Evolutionary conservation across 768 basidiomycete species (phyloP).

Genomic region (Trametes gibbosa): DNA sequence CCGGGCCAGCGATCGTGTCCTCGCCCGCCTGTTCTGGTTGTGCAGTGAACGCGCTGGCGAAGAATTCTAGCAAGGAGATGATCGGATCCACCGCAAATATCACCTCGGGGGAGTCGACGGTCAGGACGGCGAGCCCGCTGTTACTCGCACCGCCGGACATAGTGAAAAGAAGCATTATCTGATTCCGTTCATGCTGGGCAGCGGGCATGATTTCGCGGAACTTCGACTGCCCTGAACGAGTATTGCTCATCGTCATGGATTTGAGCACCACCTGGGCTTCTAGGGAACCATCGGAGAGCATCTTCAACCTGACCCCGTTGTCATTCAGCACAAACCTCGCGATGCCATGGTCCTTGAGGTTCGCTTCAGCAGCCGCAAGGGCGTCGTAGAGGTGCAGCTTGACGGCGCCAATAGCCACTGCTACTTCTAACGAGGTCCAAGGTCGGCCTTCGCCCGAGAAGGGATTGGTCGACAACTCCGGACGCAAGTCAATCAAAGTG

Average conservation of each 20-base stretch:
- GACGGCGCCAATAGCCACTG: constrained; percentile 66
- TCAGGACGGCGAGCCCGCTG: constrained; percentile 74
- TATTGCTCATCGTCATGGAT: constrained; percentile 91
- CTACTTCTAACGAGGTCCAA: constrained; percentile 71
- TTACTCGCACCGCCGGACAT: constrained; percentile 56
- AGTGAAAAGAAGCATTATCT: constrained; percentile 92
- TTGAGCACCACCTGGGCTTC: constrained; percentile 87
- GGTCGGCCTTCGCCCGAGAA: constrained; percentile 29
- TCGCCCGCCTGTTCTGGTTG: constrained; percentile 18
- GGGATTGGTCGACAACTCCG: constrained; percentile 48
- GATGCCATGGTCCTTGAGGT: constrained; percentile 77
- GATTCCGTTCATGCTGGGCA: constrained; percentile 81
- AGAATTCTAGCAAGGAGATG: constrained; percentile 85
- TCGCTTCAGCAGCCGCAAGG: constrained; percentile 51
- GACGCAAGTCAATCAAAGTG: constrained; percentile 43
- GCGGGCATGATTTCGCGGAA: constrained; percentile 97
- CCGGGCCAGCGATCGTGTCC: constrained; percentile 1
- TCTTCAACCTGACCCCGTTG: constrained; percentile 76
- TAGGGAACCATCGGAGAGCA: constrained; percentile 76
- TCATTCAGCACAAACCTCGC: constrained; percentile 81
- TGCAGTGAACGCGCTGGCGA: constrained; percentile 52
- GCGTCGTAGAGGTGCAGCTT: constrained; percentile 85
- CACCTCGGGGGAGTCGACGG: constrained; percentile 88
- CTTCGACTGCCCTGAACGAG: constrained; percentile 71
- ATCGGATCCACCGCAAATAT: constrained; percentile 92